Base-by-base conservation (phyloP, 2,329 filamentous ascomycete species). In the Tolypocladium ophioglossoides region DNA sequence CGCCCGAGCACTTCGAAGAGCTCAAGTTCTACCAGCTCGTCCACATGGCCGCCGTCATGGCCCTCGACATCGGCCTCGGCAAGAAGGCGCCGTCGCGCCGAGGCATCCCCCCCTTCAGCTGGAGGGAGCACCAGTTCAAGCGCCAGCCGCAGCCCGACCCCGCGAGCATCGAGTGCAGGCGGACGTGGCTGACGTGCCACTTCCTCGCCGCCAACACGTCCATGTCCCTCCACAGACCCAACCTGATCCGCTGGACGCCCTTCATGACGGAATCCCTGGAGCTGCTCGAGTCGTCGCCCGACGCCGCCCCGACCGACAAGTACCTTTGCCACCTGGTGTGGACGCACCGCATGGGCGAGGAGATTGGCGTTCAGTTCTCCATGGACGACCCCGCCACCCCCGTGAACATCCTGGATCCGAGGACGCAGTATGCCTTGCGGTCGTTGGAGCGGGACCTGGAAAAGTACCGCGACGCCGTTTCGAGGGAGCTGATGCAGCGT, bases 11-110 rank as follows among this genome's bases (percentile, higher is more conserved):
- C 62, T 88, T 88, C 56, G 89, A 95, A 63, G 87, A 94, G 70
- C 82, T 92, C 64, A 94, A 94, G 66, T 95, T 94, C 67, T 95
- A 94, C 71, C 88, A 92, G 72, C 79, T 94, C 59, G 83, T 90
- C 48, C 89, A 95, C 66, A 83, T 89, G 64, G 86, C 87, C 2
- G 85, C 85, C 50, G 80, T 89, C 61, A 89, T 95, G 84, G 86
- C 86, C 30, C 83, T 95, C 53, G 90, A 95, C 61, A 79, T 95
- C 37, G 90, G 90, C 0, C 79, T 95, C 8, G 87, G 85, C 18
- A 79, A 64, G 53, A 65, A 62, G 50, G 9, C 58, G 7, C 50
- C 61, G 18, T 53, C 59, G 24, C 60, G 61, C 2, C 57, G 61
- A 18, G 55, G 61, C 46, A 57, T 52, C 61, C 49, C 34, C 20